Evolutionary conservation across 2,329 filamentous ascomycete genomes (phyloP).

Genomic region (Phaeosphaeriaceae sp.): DNA sequence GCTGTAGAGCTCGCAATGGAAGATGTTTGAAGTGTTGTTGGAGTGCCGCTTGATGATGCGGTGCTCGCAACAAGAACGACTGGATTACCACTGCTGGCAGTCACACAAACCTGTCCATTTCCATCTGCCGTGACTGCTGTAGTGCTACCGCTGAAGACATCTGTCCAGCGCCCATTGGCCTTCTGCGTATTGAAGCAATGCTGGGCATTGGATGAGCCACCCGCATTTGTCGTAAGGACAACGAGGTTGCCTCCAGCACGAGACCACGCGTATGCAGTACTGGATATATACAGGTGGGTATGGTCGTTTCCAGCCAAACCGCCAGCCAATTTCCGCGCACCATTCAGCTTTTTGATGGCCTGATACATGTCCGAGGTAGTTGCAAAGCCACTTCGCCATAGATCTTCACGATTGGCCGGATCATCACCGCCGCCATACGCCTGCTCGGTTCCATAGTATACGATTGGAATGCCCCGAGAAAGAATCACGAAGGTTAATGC

Average conservation of each 20-base stretch:
- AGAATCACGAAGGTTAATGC: constrained; percentile 48
- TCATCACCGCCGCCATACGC: constrained; percentile 46
- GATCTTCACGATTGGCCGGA: constrained; percentile 50
- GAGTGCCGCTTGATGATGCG: constrained; percentile 11
- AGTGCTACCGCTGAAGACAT: constrained; percentile 46
- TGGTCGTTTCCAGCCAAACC: constrained; percentile 55
- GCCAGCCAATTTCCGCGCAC: constrained; percentile 45
- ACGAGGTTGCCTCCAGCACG: constrained; percentile 54
- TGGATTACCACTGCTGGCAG: constrained; percentile 52
- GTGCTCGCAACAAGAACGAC: constrained; percentile 47
- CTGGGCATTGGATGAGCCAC: constrained; percentile 46
- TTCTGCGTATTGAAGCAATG: constrained; percentile 54
- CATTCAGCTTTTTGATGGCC: constrained; percentile 32
- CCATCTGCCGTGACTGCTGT: constrained; percentile 49
- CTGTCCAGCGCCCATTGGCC: constrained; percentile 50
- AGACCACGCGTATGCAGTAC: constrained; percentile 55
- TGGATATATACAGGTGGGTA: constrained; percentile 51
- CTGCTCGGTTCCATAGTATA: constrained; percentile 51
- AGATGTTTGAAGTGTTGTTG: constrained; percentile 19
- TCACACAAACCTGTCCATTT: constrained; percentile 52
- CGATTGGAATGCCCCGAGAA: constrained; percentile 48
- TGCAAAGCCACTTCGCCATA: constrained; percentile 48
- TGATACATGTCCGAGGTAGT: constrained; percentile 38
- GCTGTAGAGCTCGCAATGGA: constrained; percentile 9
- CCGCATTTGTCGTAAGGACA: constrained; percentile 55